Percentiles rank a stretch among this genome's conserved stretches.
phyloP scores from a whole-genome alignment of 108 stramenopile species.

The Cylindrotheca fusiformis region DNA sequence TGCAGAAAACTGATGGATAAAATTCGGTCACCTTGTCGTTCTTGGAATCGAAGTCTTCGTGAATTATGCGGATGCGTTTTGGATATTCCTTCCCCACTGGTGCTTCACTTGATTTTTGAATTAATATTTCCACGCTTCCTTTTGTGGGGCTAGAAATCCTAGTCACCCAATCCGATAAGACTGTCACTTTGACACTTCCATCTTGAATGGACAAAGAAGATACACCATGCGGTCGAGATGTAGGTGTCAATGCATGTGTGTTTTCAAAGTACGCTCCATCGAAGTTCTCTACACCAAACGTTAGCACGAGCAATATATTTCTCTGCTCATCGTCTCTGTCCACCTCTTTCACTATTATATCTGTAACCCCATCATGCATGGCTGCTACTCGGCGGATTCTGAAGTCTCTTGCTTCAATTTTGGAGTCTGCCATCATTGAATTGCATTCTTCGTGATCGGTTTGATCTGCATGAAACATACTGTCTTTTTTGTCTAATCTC shows the following conservation, averaged over 20 bases:
- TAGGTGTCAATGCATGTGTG: conserved; percentile 30
- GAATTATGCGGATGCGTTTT: conserved; percentile 49
- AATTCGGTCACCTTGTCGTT: conserved; percentile 55
- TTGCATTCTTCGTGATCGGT: conserved; percentile 11
- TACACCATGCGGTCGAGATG: no score
- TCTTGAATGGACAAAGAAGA: conserved; percentile 59
- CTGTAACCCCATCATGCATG: conserved; percentile 47
- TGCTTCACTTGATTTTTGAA: conserved; percentile 11
- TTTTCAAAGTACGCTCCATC: conserved; percentile 46
- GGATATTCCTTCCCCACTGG: conserved; percentile 1
- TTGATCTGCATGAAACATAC: conserved; percentile 10
- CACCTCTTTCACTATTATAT: conserved; percentile 26
- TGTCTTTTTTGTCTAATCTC: conserved; percentile 13
- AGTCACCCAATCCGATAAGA: conserved; percentile 49
- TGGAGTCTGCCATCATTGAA: neutral
- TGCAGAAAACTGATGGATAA: conserved; percentile 42
- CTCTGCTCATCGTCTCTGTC: neutral
- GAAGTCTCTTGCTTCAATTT: conserved; percentile 12
- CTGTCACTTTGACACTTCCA: conserved; percentile 39
- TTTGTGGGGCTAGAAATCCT: conserved; percentile 16
- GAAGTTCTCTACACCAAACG: conserved; percentile 26
- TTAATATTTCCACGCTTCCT: conserved; percentile 31
- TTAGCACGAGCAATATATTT: conserved; percentile 27
- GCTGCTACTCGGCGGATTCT: conserved; percentile 25
- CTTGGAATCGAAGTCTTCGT: conserved; percentile 48